Evolutionary conservation across 2,329 filamentous ascomycete genomes (phyloP), one percentile per base, ranked within the genome.

Genomic region (Apiospora saccharicola): DNA sequence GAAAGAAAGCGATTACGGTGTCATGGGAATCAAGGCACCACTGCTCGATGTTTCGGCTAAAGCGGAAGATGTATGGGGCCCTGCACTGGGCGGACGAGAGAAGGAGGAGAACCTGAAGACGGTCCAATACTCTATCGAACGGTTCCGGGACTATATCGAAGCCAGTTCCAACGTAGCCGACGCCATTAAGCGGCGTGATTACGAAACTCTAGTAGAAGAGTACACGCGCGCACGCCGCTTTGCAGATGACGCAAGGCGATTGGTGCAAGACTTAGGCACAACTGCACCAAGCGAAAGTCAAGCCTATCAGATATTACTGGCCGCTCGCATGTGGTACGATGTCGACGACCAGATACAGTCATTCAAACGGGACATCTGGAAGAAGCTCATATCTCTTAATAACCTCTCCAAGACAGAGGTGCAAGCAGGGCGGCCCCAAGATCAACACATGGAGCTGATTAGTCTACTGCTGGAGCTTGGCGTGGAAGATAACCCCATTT

Each of bases 61-160:
- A 82, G 96, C 96, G 0, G 95, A 98, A 81, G 96, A 99, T 78
- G 93, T 99, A 12, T 99, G 97, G 95, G 96, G 96, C 0, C 96
- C 96, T 2, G 96, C 96, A 1, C 83, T 99, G 49, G 94, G 95
- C 68, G 96, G 96, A 4, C 91, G 94, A 41, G 95, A 98, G 77
- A 95, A 96, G 79, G 96, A 98, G 79, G 93, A 95, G 79, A 92
- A 92, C 74, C 86, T 99, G 71, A 97, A 95, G 81, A 88, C 90
- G 0, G 90, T 98, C 12, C 87, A 95, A 30, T 88, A 89, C 12
- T 91, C 92, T 19, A 87, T 99, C 68, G 93, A 96, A 74, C 91
- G 91, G 74, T 93, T 96, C 80, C 92, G 91, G 73, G 92, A 93
- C 46, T 90, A 96, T 68, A 93, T 98, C 75, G 94, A 97, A 78